A percentile compares a stretch with the other conserved stretches of the same genome.
These are phyloP conservation scores for Vitis rupestris DNA, from an alignment of 164 flowering plant genomes.

Conservation along the genomic window DNA sequence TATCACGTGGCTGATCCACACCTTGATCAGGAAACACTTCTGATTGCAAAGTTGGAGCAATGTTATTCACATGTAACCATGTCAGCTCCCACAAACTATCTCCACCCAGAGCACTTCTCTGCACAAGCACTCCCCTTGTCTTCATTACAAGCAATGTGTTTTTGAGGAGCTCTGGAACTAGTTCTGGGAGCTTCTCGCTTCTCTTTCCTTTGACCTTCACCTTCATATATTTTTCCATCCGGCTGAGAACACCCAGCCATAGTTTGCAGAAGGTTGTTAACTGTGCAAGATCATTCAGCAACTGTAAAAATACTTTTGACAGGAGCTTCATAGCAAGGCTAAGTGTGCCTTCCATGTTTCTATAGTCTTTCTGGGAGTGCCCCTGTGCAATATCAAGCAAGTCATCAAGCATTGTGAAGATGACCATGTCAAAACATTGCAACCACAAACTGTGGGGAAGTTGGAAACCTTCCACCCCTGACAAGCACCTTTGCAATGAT, in stretches of 20 bases:
- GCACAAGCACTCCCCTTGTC: slow-evolving; percentile 44
- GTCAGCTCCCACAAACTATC: slow-evolving; percentile 65
- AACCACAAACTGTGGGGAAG: slow-evolving; percentile 41
- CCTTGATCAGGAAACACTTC: slow-evolving; percentile 51
- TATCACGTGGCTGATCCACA: slow-evolving; percentile 16
- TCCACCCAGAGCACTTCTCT: slow-evolving; percentile 37
- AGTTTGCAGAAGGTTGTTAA: slow-evolving; percentile 42
- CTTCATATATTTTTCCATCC: slow-evolving; percentile 51
- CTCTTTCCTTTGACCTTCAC: slow-evolving; percentile 48
- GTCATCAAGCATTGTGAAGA: slow-evolving; percentile 62
- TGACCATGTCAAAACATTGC: slow-evolving; percentile 58
- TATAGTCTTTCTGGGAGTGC: slow-evolving; percentile 43
- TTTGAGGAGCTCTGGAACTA: slow-evolving; percentile 63
- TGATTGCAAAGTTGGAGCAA: slow-evolving; percentile 46
- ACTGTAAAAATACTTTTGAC: slow-evolving; percentile 45
- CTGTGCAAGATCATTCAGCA: slow-evolving; percentile 33
- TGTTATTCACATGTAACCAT: slow-evolving; percentile 57
- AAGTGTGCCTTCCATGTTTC: slow-evolving; percentile 56
- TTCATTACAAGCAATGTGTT: slow-evolving; percentile 58
- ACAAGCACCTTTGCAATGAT: slow-evolving; percentile 47
- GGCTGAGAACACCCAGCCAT: slow-evolving; percentile 52
- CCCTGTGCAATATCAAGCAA: slow-evolving; percentile 43
- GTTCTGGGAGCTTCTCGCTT: slow-evolving; percentile 52
- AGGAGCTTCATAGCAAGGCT: slow-evolving; percentile 46
- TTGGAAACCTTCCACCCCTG: slow-evolving; percentile 38